Evolutionary conservation across 768 basidiomycete species (phyloP), one percentile per base, ranked within the genome.

Genomic region (Lactifluus pinguis): DNA sequence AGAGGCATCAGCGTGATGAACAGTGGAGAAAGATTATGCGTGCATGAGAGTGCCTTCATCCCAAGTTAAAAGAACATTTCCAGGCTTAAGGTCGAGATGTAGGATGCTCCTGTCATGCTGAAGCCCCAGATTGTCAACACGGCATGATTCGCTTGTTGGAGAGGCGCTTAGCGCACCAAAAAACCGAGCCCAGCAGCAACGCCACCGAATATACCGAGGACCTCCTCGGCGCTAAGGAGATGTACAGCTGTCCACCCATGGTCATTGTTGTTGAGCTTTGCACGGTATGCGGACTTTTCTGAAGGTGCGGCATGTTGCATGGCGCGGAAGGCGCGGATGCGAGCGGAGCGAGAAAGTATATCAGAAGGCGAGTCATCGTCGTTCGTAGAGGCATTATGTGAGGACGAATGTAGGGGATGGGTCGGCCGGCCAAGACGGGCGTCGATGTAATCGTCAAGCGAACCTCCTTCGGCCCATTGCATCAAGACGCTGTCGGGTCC

Each of bases 401-500:
- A 13, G 66, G 53, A 57, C 55, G 69, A 17, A 49, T 67, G 70
- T 19, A 65, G 68, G 9, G 64, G 58, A 17, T 61, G 61, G 2
- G 60, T 61, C 3, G 67, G 73, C 9, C 83, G 82, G 6, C 91
- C 91, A 2, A 87, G 76, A 15, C 90, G 87, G 14, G 82, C 78
- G 67, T 89, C 86, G 63, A 94, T 92, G 72, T 91, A 85, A 70
- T 92, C 90, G 66, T 94, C 92, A 32, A 91, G 76, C 67, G 86
- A 88, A 59, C 92, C 92, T 7, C 86, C 89, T 77, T 94, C 90
- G 0, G 92, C 92, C 88, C 88, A 94, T 75, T 93, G 89, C 92
- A 94, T 94, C 25, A 94, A 75, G 10, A 93, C 84, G 65, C 90
- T 92, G 65, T 36, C 30, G 30, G 19, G 53, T 7, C 34, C 9